Conservation (phyloP, 257 asterid species). For the Eustoma russellianum region DNA sequence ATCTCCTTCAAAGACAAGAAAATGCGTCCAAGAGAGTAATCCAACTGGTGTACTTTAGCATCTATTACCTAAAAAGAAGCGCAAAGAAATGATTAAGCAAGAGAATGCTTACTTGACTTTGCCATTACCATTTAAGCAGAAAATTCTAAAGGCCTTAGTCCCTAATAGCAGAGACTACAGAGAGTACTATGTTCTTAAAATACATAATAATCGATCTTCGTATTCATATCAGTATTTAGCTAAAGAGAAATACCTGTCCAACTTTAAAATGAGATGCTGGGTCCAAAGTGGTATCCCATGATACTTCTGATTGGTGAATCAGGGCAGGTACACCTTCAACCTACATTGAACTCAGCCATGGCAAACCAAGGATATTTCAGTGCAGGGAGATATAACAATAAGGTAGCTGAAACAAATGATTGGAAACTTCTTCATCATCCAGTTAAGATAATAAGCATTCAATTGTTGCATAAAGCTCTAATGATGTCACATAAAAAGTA, state of each 20-base stretch:
- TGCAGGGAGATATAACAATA: not conserved
- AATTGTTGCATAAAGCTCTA: conserved; percentile 2
- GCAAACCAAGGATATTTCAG: conserved; percentile 7
- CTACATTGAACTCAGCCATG: conserved; percentile 25
- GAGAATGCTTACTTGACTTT: not conserved
- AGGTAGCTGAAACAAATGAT: not conserved
- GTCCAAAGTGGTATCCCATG: conserved; percentile 93
- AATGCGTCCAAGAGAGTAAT: conserved; percentile 78
- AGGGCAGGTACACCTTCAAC: conserved; percentile 91
- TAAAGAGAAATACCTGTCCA: conserved; percentile 57
- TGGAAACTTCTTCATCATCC: not conserved
- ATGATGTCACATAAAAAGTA: too few species aligned
- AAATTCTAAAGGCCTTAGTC: too few species aligned
- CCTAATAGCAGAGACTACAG: too few species aligned
- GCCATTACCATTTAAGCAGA: too few species aligned
- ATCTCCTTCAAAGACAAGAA: conserved; percentile 81
- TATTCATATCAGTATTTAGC: not conserved
- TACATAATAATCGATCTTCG: too few species aligned
- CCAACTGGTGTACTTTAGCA: conserved; percentile 90
- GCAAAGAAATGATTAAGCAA: not conserved
- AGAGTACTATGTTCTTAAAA: too few species aligned
- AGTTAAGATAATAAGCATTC: not conserved
- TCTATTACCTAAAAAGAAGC: conserved; percentile 51
- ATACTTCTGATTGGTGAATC: conserved; percentile 91
- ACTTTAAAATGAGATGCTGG: conserved; percentile 72